Conservation (phyloP, 192 early-diverging fungal species). For the Gryganskiella cystojenkinii region DNA sequence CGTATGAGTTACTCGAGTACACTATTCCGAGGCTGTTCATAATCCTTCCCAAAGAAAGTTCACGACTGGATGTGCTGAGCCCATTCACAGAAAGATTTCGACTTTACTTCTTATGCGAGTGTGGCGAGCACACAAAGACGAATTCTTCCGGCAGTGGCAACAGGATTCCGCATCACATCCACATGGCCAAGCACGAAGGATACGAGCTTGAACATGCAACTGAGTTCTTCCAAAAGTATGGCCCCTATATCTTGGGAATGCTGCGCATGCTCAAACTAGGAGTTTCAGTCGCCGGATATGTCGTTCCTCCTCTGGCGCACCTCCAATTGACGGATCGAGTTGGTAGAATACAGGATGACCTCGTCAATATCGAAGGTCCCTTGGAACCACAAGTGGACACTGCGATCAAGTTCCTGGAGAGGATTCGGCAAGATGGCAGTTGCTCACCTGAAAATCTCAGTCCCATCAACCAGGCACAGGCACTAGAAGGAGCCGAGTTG, state of each 20-base stretch:
- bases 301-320: neutral
- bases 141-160: neutral
- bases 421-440: too few relatives aligned
- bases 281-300: neutral
- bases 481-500: too few relatives aligned
- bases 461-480: too few relatives aligned
- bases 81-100: conserved; percentile 6
- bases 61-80: neutral
- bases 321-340: neutral
- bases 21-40: conserved; percentile 17
- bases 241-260: conserved; percentile 1
- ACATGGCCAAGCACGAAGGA: conserved; percentile 19
- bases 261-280: conserved; percentile 5
- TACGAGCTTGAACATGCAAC: conserved; percentile 5
- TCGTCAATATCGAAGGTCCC: neutral
- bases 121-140: conserved; percentile 14
- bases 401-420: too few relatives aligned
- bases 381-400: too few relatives aligned
- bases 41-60: conserved; percentile 3
- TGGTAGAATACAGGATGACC: neutral
- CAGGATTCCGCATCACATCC: neutral
- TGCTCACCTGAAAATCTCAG: too few relatives aligned
- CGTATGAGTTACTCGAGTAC: conserved; percentile 20
- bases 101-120: conserved; percentile 21
- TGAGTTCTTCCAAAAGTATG: conserved; percentile 12